A percentile compares a stretch with the other conserved stretches of the same genome.
Conservation (phyloP, 106 monocot genomes). For the Dendrobium chrysotoxum region DNA sequence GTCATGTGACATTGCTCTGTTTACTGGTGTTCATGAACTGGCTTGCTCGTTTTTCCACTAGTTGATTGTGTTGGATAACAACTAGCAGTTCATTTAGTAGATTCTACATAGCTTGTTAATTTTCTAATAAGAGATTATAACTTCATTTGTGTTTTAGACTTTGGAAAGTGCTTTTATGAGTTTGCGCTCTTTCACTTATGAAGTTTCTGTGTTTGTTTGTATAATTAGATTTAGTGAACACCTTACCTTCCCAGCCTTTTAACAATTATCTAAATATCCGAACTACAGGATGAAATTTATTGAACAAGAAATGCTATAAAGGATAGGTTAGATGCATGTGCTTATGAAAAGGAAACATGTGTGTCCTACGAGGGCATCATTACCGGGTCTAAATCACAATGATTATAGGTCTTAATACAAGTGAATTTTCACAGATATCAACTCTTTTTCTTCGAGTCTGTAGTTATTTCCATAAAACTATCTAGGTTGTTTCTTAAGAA, state of each 20-base stretch:
- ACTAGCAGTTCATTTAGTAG: not conserved
- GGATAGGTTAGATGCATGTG: not conserved
- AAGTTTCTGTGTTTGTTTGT: not conserved
- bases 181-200: not conserved
- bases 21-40: not conserved
- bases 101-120: not conserved
- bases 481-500: not conserved
- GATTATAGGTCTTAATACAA: not conserved
- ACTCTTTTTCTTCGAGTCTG: not conserved
- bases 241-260: not conserved
- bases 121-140: not conserved
- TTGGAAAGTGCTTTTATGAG: not conserved
- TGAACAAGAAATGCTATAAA: not conserved
- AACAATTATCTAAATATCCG: not conserved
- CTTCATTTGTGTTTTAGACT: not conserved
- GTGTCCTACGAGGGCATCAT: not conserved
- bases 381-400: not conserved
- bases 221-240: not conserved
- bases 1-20: not conserved
- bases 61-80: not conserved
- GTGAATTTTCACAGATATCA: not conserved
- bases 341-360: not conserved
- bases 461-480: not conserved
- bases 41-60: not conserved
- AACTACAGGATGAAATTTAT: not conserved